A percentile compares a stretch with the other conserved stretches of the same genome.
Evolutionary conservation across 1,284 basidiomycete species (phyloP).

Genomic region (Apiotrichum domesticum): DNA sequence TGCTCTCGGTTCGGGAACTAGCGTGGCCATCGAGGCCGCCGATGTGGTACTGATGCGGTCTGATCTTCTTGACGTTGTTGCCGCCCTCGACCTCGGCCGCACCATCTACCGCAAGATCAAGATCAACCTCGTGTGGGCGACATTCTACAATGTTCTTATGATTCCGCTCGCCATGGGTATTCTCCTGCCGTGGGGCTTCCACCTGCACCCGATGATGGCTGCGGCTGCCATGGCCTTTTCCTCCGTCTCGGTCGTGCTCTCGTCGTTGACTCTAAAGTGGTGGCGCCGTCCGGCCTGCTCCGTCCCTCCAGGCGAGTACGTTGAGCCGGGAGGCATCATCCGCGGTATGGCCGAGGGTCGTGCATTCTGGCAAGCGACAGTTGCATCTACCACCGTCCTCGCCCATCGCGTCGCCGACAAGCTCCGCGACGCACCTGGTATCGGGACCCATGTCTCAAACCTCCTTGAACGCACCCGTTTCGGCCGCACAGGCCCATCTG

Average conservation of each 20-base stretch:
- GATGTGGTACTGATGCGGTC: constrained; percentile 96
- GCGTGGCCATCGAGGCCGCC: constrained; percentile 95
- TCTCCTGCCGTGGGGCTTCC: constrained; percentile 83
- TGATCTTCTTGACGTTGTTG: constrained; percentile 92
- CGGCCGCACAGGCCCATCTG: constrained; percentile 5
- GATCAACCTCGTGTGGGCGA: constrained; percentile 81
- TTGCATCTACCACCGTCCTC: neutral
- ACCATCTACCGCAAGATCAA: constrained; percentile 85
- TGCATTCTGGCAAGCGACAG: constrained; percentile 5
- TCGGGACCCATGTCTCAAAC: constrained; percentile 6
- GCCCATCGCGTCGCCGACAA: constrained; percentile 9
- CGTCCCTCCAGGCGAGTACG: constrained; percentile 59
- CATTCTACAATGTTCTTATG: constrained; percentile 85
- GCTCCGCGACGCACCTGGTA: constrained; percentile 9
- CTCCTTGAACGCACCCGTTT: constrained; percentile 21
- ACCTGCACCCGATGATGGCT: constrained; percentile 97
- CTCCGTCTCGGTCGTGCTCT: constrained; percentile 89
- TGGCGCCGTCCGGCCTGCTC: constrained; percentile 69
- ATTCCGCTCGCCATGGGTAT: constrained; percentile 99
- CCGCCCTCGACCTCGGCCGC: constrained; percentile 83
- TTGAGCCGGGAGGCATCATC: constrained; percentile 35
- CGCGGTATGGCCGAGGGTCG: constrained; percentile 27
- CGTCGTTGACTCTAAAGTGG: constrained; percentile 78
- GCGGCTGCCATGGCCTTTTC: constrained; percentile 97
- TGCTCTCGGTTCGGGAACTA: constrained; percentile 89